Percentiles rank a stretch among this genome's conserved stretches.
phyloP scores from a whole-genome alignment of 306 rosid genomes.

The Leucaena leucocephala region DNA sequence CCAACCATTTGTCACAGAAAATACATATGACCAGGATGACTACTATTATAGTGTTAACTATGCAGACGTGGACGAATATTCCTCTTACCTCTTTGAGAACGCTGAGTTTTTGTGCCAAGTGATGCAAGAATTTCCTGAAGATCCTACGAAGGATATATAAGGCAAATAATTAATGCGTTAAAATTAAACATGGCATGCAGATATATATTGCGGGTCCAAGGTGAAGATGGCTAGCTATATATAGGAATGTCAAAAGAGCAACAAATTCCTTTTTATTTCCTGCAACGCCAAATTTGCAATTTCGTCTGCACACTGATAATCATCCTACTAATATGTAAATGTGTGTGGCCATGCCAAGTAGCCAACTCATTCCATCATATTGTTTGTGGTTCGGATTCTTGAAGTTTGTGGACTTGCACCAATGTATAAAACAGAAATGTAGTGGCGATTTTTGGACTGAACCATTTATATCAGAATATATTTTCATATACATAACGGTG shows the following conservation, averaged over 20 bases:
- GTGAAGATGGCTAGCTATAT: background rate
- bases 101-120: conserved; percentile 15
- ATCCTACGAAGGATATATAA: background rate
- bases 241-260: too few relatives aligned
- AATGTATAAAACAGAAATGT: background rate
- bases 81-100: conserved; percentile 23
- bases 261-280: too few relatives aligned
- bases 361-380: too few relatives aligned
- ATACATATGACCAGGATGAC: background rate
- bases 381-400: too few relatives aligned
- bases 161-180: background rate
- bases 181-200: background rate
- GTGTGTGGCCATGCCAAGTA: too few relatives aligned
- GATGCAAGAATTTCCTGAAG: background rate
- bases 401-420: too few relatives aligned
- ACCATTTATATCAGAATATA: too few relatives aligned
- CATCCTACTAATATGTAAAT: background rate
- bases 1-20: conserved; percentile 50
- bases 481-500: too few relatives aligned
- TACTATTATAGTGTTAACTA: background rate
- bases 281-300: background rate
- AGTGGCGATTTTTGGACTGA: too few relatives aligned
- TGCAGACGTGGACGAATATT: background rate
- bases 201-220: background rate
- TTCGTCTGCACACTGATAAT: background rate